A percentile compares a stretch with the other conserved stretches of the same genome.
phyloP scores from a whole-genome alignment of 306 rosid species.

The Calophaca sinica region DNA sequence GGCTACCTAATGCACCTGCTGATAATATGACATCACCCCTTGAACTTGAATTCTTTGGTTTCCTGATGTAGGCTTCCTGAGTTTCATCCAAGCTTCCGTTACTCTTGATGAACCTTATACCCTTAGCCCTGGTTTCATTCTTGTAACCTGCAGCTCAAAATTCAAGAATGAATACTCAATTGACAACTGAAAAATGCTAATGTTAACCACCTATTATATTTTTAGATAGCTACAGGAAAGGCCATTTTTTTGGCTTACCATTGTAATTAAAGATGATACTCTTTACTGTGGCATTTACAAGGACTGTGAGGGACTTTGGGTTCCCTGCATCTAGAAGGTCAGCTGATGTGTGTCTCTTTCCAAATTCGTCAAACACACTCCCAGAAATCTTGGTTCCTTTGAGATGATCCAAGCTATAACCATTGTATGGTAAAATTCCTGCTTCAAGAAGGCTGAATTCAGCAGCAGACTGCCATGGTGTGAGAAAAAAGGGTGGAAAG shows the following conservation, averaged over 20 bases:
- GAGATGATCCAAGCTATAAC: constrained; percentile 70
- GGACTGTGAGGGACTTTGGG: constrained; percentile 59
- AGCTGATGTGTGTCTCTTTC: constrained; percentile 71
- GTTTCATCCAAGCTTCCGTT: constrained; percentile 52
- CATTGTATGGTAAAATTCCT: constrained; percentile 77
- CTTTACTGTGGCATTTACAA: constrained; percentile 75
- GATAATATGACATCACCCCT: constrained; percentile 75
- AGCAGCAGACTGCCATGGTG: constrained; percentile 72
- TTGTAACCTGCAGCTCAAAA: constrained; percentile 51
- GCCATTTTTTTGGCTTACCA: constrained; percentile 50
- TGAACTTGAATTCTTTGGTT: constrained; percentile 50
- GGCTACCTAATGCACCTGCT: constrained; percentile 83
- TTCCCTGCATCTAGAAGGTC: constrained; percentile 72
- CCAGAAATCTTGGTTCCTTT: constrained; percentile 80
- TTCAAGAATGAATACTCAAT: constrained; percentile 1
- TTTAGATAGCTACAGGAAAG: not conserved
- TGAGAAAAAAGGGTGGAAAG: constrained; percentile 58
- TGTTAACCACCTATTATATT: not conserved
- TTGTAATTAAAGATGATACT: constrained; percentile 58
- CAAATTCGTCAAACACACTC: constrained; percentile 65
- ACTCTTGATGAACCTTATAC: constrained; percentile 68
- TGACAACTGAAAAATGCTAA: not conserved
- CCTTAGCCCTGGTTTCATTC: constrained; percentile 59
- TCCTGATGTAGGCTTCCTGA: constrained; percentile 61
- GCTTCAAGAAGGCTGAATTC: constrained; percentile 79